phyloP scores from a whole-genome alignment of 2,329 filamentous ascomycete species.

The Delphinella strobiligena region DNA sequence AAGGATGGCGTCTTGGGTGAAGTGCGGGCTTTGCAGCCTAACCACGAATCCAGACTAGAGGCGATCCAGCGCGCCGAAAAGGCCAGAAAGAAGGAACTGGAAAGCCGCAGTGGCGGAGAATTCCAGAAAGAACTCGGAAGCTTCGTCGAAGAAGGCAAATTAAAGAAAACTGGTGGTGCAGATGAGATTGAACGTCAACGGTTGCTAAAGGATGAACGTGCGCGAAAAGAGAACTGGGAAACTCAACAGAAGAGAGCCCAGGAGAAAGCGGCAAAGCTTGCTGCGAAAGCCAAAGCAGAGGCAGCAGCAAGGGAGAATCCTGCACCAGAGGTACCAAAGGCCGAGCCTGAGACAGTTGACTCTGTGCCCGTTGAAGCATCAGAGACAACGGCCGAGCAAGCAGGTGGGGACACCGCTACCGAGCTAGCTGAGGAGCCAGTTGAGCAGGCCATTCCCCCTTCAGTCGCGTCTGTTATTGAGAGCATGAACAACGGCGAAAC shows the following conservation, averaged over 20 bases:
- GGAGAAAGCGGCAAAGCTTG: constrained; percentile 18
- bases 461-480: too few relatives aligned
- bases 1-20: constrained; percentile 89
- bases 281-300: constrained; percentile 13
- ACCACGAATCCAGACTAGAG: constrained; percentile 85
- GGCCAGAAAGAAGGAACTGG: constrained; percentile 76
- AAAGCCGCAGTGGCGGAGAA: constrained; percentile 58
- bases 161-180: constrained; percentile 92
- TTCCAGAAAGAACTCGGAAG: constrained; percentile 74
- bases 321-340: constrained; percentile 5
- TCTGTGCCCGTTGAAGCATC: too few relatives aligned
- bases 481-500: constrained; percentile 10
- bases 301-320: constrained; percentile 13
- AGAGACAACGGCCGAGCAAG: constrained; percentile 14
- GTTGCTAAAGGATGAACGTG: constrained; percentile 74
- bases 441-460: not conserved
- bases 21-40: constrained; percentile 83
- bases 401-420: constrained; percentile 1
- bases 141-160: constrained; percentile 80
- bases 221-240: constrained; percentile 61
- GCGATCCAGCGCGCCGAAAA: constrained; percentile 97
- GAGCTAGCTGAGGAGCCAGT: constrained; percentile 11
- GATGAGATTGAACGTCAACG: constrained; percentile 85
- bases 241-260: constrained; percentile 40
- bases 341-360: constrained; percentile 15